Conservation (phyloP, 441 rosid species). For the Croton laevigatus region DNA sequence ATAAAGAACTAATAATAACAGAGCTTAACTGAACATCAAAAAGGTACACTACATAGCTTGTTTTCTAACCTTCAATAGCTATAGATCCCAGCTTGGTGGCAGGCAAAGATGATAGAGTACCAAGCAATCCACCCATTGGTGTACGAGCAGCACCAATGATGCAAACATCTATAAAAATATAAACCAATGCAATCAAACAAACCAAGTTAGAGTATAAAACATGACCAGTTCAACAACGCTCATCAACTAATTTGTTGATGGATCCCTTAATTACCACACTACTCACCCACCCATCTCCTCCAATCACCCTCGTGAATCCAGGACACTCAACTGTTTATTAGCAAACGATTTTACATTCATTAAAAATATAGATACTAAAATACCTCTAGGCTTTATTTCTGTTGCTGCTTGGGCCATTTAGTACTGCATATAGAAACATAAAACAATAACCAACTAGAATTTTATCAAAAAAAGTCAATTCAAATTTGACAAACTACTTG, state of each 20-base stretch:
- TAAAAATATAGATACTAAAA: neutral
- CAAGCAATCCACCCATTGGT: constrained; percentile 93
- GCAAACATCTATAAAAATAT: constrained; percentile 65
- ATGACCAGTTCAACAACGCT: neutral
- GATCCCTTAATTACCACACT: neutral
- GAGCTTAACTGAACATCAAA: neutral
- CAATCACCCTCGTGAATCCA: no score
- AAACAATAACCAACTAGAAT: constrained; percentile 11
- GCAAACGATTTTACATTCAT: neutral
- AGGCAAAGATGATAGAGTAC: constrained; percentile 70
- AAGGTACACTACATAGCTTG: neutral
- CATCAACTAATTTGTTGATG: neutral
- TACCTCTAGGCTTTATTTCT: constrained; percentile 72
- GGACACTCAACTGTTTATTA: neutral
- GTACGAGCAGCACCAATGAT: constrained; percentile 97
- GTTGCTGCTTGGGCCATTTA: constrained; percentile 69
- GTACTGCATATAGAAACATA: constrained; percentile 32
- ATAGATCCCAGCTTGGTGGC: constrained; percentile 96
- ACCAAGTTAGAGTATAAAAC: neutral
- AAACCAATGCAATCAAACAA: constrained; percentile 18
- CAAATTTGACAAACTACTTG: neutral
- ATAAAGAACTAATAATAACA: constrained; percentile 4
- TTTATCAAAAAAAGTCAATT: neutral
- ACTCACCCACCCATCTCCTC: constrained; percentile 1
- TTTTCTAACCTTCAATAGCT: constrained; percentile 65